Base-by-base conservation (phyloP, 331 rosid genomes). In the Acacia pycnantha region DNA sequence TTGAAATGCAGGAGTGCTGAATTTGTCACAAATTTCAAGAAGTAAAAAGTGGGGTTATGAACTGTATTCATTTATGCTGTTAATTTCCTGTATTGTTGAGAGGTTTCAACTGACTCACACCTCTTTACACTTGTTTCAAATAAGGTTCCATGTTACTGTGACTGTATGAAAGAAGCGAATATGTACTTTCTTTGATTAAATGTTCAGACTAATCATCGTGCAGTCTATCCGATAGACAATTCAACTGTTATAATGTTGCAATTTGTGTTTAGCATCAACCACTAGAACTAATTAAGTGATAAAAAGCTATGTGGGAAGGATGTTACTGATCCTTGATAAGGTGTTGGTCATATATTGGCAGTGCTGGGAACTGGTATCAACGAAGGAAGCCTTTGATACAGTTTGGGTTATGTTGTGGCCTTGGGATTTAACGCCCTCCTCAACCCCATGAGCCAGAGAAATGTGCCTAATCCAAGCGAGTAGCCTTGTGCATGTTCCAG, bases 61-160 rank as follows among this genome's bases (percentile, higher is more conserved):
- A 64, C 0, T 66, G 64, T 66, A 21, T 24, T 48, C 58, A 10
- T 26, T 21, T 35, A 37, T 35, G 68, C 48, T 50, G 78, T 74
- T 31, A 15, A 33, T 13, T 74, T 56, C 80, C 9, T 24, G 70
- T 78, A 11, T 41, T 59, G 65, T 82, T 79, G 68, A 48, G 81
- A 33, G 69, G 35, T 76, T 79, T 64, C 44, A 43, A 70, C 69
- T 74, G 79, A 51, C 43, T 76, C 81, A 77, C 82, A 33, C 27
- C 82, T 77, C 48, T 62, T 71, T 24, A 73, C 44, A 40, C 11
- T 54, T 85, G 58, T 43, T 68, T 80, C 76, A 26, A 89, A 89
- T 89, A 90, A 86, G 82, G 37, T 86, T 90, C 76, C 76, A 27
- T 82, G 78, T 58, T 10, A 82, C 73, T 56, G 54, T 80, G 78